Evolutionary conservation across 129 eudicot species (phyloP).

Genomic region (Escallonia herrerae): DNA sequence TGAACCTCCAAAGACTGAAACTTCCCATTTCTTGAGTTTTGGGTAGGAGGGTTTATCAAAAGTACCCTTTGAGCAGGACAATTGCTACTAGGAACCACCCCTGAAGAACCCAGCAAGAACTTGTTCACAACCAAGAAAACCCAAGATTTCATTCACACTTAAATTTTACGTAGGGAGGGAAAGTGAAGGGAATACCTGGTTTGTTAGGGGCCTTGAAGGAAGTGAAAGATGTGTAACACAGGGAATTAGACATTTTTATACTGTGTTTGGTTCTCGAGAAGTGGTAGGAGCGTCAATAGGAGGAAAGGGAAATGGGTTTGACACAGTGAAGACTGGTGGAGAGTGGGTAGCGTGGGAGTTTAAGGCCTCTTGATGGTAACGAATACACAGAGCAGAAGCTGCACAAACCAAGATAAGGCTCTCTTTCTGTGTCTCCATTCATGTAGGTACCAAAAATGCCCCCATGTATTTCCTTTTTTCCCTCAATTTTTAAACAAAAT

Average conservation of each 20-base stretch:
- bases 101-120: too few relatives aligned
- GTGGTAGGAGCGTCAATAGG: neutral
- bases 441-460: neutral
- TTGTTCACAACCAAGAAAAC: too few relatives aligned
- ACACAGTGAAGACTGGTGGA: neutral
- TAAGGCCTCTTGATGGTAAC: neutral
- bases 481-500: too few relatives aligned
- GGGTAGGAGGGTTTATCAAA: too few relatives aligned
- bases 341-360: neutral
- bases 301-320: neutral
- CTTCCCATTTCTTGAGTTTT: too few relatives aligned
- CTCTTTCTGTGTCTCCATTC: neutral
- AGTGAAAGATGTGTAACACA: slow-evolving; percentile 4
- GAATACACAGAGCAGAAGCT: neutral
- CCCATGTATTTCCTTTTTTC: neutral
- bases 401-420: slow-evolving; percentile 1
- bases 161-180: too few relatives aligned
- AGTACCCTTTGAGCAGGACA: too few relatives aligned
- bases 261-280: neutral
- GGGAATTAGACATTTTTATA: neutral
- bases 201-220: slow-evolving; percentile 8
- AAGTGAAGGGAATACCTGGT: slow-evolving; percentile 5
- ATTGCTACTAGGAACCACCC: too few relatives aligned
- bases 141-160: too few relatives aligned
- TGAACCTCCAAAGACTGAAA: too few relatives aligned